Evolutionary conservation across 768 basidiomycete species (phyloP), one percentile per base, ranked within the genome.

Genomic region (Tricholoma saponaceum): DNA sequence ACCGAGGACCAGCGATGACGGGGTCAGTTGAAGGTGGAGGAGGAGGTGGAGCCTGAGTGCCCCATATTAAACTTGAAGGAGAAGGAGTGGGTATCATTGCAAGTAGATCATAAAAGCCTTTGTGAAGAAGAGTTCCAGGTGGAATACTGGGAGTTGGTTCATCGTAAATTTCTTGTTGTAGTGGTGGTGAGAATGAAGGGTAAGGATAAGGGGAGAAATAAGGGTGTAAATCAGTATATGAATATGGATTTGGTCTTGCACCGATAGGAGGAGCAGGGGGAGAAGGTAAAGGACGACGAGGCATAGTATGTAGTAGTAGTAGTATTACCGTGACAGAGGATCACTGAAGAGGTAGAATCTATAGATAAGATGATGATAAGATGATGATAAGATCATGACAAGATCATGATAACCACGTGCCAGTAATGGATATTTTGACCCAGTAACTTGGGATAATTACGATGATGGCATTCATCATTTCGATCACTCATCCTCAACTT

Each of bases 61-160:
- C 82, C 80, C 84, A 86, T 50, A 85, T 75, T 58, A 88, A 75
- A 41, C 86, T 79, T 52, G 87, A 88, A 16, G 88, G 83, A 44
- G 79, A 81, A 47, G 84, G 86, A 1, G 85, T 87, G 41, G 86
- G 87, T 61, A 90, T 89, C 76, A 91, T 81, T 23, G 90, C 79
- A 35, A 92, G 78, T 28, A 93, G 80, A 76, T 92, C 89, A 72
- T 91, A 93, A 78, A 92, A 92, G n/a, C 90, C 92, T 62, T 90
- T 88, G 80, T 94, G 91, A 37, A 93, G 75, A 53, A 92, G 74
- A 6, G 89, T 89, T 25, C 87, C 89, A 13, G 79, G 81, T 54
- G 84, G 84, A 61, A 87, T 72, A 57, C 80, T 76, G 30, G 77
- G 77, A n/a, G 74, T 64, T 32, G 74, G 72, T 56, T 76, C 74